Evolutionary conservation across 805 yeast genomes (phyloP), one percentile per base, ranked within the genome.

Genomic region (Millerozyma miso): DNA sequence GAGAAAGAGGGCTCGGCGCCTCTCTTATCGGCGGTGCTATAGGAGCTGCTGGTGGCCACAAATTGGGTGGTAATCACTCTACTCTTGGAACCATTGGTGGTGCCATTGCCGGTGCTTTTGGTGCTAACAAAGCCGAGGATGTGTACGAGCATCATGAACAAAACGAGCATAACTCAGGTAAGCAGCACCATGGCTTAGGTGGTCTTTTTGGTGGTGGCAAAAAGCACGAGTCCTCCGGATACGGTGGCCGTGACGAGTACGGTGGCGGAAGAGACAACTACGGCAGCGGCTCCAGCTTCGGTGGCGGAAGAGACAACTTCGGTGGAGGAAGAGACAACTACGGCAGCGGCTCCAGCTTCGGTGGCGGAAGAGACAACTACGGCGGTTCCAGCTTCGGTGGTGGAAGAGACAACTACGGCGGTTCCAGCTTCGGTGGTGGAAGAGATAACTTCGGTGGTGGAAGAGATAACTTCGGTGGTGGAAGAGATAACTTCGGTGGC

Each of bases 71-170:
- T 26, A 44, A 54, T 44, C 76, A 71, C 59, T 59, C 69, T 20
- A 64, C 63, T 15, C 46, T 76, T 17, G 76, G 77, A 39, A 72
- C 73, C 38, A 58, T 75, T 43, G 69, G 68, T 23, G 84, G 83
- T 58, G 81, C 78, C 34, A 45, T 79, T 46, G 74, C 67, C 23
- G 83, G 83, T 58, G 82, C 81, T 6, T 49, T 76, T 42, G 66
- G 69, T 19, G 82, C 80, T 37, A 71, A 77, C 63, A 74, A 77
- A 60, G 48, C 69, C 29, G 76, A 71, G 52, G 69, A 74, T 53
- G 54, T 50, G 36, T 53, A 57, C 47, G 71, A 69, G 44, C 49
- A 62, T 26, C 51, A 41, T 37, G 50, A 52, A 35, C 47, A 56
- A 36, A 47, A 57, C 14, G 39, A 46, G 16, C 35, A 46, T 14